Percentiles rank a stretch among this genome's conserved stretches.
phyloP scores from a whole-genome alignment of 1,284 basidiomycete genomes.

The Microbotryum scabiosae region DNA sequence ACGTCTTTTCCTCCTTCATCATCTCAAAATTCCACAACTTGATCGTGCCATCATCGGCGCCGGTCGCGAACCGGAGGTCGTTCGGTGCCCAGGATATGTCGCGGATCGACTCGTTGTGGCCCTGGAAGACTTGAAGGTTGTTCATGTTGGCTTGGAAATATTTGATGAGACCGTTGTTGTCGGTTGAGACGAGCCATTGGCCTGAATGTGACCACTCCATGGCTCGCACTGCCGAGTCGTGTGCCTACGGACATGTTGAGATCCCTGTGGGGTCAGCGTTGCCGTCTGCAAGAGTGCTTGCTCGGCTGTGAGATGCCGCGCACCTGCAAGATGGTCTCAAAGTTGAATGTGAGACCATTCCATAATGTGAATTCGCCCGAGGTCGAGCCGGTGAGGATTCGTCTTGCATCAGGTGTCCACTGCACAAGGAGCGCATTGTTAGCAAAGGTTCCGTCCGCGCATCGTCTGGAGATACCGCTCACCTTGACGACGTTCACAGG shows the following conservation, averaged over 20 bases:
- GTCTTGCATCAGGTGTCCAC: constrained; percentile 94
- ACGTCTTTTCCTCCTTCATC: constrained; percentile 72
- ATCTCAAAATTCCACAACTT: constrained; percentile 94
- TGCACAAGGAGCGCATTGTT: constrained; percentile 37
- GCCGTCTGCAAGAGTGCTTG: background rate
- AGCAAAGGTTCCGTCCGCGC: background rate
- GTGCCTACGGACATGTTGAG: constrained; percentile 49
- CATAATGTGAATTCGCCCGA: constrained; percentile 97
- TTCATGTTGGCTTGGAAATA: constrained; percentile 99
- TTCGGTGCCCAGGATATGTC: constrained; percentile 86
- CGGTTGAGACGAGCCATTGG: constrained; percentile 79
- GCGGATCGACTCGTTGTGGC: constrained; percentile 71
- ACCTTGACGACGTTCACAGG: constrained; percentile 78
- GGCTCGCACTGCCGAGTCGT: constrained; percentile 86
- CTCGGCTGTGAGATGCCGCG: background rate
- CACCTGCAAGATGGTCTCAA: constrained; percentile 89
- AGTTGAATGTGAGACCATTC: constrained; percentile 99
- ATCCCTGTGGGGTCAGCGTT: background rate
- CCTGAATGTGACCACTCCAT: constrained; percentile 87
- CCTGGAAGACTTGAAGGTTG: constrained; percentile 87
- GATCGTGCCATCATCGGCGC: constrained; percentile 87
- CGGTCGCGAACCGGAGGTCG: constrained; percentile 83
- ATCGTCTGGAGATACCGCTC: background rate
- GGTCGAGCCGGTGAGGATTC: constrained; percentile 87
- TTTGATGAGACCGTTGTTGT: constrained; percentile 90